Evolutionary conservation across 495 filamentous ascomycete genomes (phyloP).

Genomic region (Rhypophila decipiens): DNA sequence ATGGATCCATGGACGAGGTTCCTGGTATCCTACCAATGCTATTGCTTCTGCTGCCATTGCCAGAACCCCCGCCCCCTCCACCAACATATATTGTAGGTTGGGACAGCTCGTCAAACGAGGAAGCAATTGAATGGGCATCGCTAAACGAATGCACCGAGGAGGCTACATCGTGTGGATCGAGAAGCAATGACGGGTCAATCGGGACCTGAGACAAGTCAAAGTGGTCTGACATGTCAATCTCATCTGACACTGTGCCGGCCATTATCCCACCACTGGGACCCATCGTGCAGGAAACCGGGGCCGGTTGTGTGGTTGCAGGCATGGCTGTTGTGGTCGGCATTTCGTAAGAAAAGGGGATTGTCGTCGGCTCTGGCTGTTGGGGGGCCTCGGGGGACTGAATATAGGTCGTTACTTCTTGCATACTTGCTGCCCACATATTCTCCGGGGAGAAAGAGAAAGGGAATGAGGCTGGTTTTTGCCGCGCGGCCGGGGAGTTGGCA

Average conservation of each 20-base stretch:
- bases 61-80: too few species aligned
- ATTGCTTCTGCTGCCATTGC: neutral
- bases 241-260: neutral
- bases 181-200: constrained; percentile 21
- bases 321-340: neutral
- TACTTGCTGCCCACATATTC: constrained; percentile 10
- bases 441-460: constrained; percentile 2
- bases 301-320: too few species aligned
- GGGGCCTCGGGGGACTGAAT: neutral
- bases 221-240: neutral
- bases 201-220: constrained; percentile 15
- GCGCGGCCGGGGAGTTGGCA: constrained; percentile 8
- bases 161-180: constrained; percentile 14
- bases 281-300: neutral
- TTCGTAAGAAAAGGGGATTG: neutral
- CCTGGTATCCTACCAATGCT: neutral
- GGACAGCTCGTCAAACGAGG: constrained; percentile 17
- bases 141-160: constrained; percentile 17
- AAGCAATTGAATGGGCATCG: constrained; percentile 14
- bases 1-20: neutral
- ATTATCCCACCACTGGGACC: neutral
- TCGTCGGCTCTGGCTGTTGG: neutral
- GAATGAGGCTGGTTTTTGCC: constrained; percentile 3
- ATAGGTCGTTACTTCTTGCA: constrained; percentile 3
- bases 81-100: constrained; percentile 13